Conservation (phyloP, 345 rosid genomes). For the Brassica cretica region DNA sequence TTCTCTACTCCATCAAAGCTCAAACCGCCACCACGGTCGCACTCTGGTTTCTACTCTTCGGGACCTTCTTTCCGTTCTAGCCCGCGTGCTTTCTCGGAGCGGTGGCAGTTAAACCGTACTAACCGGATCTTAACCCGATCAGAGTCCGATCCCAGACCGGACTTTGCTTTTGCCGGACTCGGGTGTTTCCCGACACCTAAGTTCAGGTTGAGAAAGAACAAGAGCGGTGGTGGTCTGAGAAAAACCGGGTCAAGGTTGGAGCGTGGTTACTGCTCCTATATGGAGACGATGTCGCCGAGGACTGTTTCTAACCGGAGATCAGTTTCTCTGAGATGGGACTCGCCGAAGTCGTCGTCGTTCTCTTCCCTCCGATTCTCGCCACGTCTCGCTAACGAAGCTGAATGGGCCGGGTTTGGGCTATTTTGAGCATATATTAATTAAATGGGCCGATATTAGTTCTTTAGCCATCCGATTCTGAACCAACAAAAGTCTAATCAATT, state of each 20-base stretch:
- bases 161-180: slow-evolving; percentile 21
- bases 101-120: slow-evolving; percentile 54
- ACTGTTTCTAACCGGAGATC: slow-evolving; percentile 65
- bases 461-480: slow-evolving; percentile 34
- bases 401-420: slow-evolving; percentile 77
- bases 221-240: slow-evolving; percentile 30
- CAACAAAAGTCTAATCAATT: slow-evolving; percentile 5
- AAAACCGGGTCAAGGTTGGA: slow-evolving; percentile 35
- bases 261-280: slow-evolving; percentile 45
- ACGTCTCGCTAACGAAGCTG: slow-evolving; percentile 48
- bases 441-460: slow-evolving; percentile 16
- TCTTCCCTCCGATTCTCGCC: slow-evolving; percentile 73
- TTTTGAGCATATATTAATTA: slow-evolving; percentile 38
- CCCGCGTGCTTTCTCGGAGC: slow-evolving; percentile 58
- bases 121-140: slow-evolving; percentile 40
- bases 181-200: slow-evolving; percentile 78
- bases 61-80: slow-evolving; percentile 66
- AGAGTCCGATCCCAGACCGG: slow-evolving; percentile 33
- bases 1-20: slow-evolving; percentile 45
- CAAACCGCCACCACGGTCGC: slow-evolving; percentile 74
- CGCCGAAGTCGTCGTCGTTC: slow-evolving; percentile 62
- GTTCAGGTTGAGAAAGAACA: slow-evolving; percentile 47
- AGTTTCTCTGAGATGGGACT: slow-evolving; percentile 50
- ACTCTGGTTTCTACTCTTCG: slow-evolving; percentile 41
- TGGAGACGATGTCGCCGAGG: slow-evolving; percentile 54